phyloP scores from a whole-genome alignment of 1,284 basidiomycete species.

The Pterulicium gracile region DNA sequence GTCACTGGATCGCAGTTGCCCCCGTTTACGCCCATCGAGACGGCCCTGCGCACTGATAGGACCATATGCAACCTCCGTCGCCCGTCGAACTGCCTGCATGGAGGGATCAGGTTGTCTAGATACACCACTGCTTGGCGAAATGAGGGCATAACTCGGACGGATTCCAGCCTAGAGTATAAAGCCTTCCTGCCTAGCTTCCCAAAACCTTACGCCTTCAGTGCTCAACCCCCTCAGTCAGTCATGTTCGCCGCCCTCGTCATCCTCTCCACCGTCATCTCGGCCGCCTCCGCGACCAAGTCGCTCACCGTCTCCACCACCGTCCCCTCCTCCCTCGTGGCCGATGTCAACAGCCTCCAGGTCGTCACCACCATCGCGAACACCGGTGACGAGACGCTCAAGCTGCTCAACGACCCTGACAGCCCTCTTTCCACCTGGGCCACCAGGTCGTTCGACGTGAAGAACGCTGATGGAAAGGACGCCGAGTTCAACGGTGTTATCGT shows the following conservation, averaged over 20 bases:
- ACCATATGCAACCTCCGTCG: too few relatives aligned
- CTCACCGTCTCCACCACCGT: neutral
- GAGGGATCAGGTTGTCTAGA: too few relatives aligned
- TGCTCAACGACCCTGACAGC: constrained; percentile 1
- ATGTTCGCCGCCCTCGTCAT: neutral
- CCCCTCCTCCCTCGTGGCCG: neutral
- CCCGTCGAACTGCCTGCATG: too few relatives aligned
- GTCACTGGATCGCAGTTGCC: too few relatives aligned
- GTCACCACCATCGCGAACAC: constrained; percentile 5
- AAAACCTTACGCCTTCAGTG: too few relatives aligned
- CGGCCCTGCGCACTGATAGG: too few relatives aligned
- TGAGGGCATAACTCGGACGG: too few relatives aligned
- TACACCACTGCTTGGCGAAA: too few relatives aligned
- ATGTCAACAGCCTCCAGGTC: neutral
- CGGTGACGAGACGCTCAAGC: constrained; percentile 4
- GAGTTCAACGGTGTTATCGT: neutral
- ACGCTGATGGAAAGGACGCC: neutral
- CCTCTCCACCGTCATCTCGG: neutral
- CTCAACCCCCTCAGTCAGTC: neutral
- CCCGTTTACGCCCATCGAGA: too few relatives aligned
- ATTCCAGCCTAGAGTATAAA: too few relatives aligned
- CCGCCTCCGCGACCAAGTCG: neutral
- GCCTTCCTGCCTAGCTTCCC: too few relatives aligned
- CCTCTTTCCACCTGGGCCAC: neutral
- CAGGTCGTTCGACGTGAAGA: neutral